phyloP scores from a whole-genome alignment of 768 basidiomycete genomes.

The Dioszegia crocea region DNA sequence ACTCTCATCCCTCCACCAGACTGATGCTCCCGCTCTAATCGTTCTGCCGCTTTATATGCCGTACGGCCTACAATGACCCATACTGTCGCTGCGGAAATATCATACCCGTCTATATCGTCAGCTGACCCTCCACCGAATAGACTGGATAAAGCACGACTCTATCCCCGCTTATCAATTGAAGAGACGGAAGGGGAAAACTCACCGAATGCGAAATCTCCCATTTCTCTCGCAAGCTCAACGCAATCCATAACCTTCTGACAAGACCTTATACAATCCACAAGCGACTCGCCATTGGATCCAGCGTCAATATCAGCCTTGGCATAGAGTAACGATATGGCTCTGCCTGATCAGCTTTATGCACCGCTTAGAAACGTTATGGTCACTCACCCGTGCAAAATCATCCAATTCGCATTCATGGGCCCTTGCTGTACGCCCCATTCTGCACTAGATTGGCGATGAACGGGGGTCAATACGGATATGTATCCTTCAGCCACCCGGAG shows the following conservation, averaged over 20 bases:
- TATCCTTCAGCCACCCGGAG: constrained; percentile 14
- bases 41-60: background rate
- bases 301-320: constrained; percentile 23
- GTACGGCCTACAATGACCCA: constrained; percentile 10
- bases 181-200: background rate
- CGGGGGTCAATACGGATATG: constrained; percentile 9
- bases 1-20: background rate
- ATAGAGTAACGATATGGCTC: constrained; percentile 14
- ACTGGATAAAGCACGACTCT: too few relatives aligned
- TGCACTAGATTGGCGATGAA: background rate
- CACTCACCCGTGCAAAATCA: constrained; percentile 19
- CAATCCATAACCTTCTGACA: constrained; percentile 15
- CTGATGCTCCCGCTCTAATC: background rate
- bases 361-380: too few relatives aligned
- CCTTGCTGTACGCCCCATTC: constrained; percentile 2
- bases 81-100: constrained; percentile 2
- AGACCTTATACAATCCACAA: constrained; percentile 6
- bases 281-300: background rate
- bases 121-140: background rate
- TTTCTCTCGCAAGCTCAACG: constrained; percentile 12
- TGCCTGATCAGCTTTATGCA: too few relatives aligned
- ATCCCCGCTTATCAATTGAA: too few relatives aligned
- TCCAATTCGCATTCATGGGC: constrained; percentile 15
- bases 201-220: constrained; percentile 16
- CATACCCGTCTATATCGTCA: constrained; percentile 8